These are phyloP conservation scores for Typha latifolia DNA, from an alignment of 176 grass and related monocot genomes.

Conservation along the genomic window DNA sequence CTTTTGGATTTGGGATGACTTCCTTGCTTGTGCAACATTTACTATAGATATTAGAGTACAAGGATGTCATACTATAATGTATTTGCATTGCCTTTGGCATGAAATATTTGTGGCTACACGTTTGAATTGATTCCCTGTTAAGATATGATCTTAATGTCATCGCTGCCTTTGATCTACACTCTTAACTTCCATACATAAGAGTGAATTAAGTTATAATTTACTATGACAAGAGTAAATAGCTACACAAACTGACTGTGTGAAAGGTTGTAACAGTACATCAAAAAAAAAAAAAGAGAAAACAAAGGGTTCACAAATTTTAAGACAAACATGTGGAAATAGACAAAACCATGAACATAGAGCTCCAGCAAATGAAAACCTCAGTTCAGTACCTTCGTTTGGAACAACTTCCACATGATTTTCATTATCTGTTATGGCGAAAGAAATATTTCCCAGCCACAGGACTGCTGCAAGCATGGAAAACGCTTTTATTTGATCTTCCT, in stretches of 20 bases:
- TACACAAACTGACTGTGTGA: background rate
- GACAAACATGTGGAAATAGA: background rate
- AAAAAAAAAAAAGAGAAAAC: background rate
- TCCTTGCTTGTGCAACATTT: too few relatives aligned
- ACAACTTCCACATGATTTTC: conserved; percentile 95
- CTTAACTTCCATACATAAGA: background rate
- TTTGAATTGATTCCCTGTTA: too few relatives aligned
- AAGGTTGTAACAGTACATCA: background rate
- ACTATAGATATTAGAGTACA: too few relatives aligned
- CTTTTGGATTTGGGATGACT: too few relatives aligned
- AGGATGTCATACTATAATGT: too few relatives aligned
- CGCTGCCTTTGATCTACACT: too few relatives aligned
- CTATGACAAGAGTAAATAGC: background rate
- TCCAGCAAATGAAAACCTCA: conserved; percentile 2
- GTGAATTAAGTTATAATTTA: background rate
- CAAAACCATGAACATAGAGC: background rate
- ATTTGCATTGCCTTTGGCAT: too few relatives aligned
- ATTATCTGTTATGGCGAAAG: conserved; percentile 77
- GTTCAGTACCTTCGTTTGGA: conserved; percentile 63
- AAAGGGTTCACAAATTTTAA: conserved; percentile 11
- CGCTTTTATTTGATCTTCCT: conserved; percentile 75
- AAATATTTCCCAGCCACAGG: conserved; percentile 90
- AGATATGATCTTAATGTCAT: too few relatives aligned
- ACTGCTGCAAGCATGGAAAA: conserved; percentile 83
- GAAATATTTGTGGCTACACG: too few relatives aligned